A percentile compares a stretch with the other conserved stretches of the same genome.
phyloP scores from a whole-genome alignment of 257 asterid species.

The Gynochthodes officinalis region DNA sequence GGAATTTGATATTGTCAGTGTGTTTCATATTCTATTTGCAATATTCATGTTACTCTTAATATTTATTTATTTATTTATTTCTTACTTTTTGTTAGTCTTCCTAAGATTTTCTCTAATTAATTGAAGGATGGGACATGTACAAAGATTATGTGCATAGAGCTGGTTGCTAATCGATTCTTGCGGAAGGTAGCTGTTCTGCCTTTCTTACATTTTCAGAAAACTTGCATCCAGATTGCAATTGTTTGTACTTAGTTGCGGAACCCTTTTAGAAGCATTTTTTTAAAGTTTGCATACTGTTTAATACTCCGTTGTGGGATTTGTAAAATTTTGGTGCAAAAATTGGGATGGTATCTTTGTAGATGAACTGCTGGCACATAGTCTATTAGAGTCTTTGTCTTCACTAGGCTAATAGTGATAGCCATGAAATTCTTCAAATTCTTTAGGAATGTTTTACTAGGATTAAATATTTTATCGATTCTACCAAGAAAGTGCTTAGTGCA shows the following conservation, averaged over 20 bases:
- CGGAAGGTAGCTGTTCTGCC: constrained; percentile 59
- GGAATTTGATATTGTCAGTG: background rate
- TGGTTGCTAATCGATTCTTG: constrained; percentile 96
- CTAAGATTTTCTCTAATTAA: constrained; percentile 8
- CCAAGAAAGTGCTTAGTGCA: background rate
- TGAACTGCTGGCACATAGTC: background rate
- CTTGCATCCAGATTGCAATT: background rate
- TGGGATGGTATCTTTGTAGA: too few relatives aligned
- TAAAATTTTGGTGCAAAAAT: background rate
- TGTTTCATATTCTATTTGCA: background rate
- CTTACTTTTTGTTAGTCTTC: constrained; percentile 14
- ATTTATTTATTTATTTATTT: constrained; percentile 7
- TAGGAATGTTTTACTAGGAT: background rate
- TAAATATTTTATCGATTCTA: background rate
- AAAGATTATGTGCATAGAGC: constrained; percentile 79
- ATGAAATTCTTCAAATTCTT: background rate
- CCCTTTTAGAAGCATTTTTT: background rate
- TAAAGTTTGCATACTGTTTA: background rate
- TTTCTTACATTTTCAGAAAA: constrained; percentile 19
- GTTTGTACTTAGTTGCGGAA: background rate
- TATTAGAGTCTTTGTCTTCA: background rate
- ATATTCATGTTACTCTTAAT: constrained; percentile 2
- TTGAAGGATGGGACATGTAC: constrained; percentile 48
- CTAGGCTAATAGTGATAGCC: background rate
- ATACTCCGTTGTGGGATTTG: background rate